These are phyloP conservation scores for Nasturtium officinale DNA, from an alignment of 345 rosid species.

Conservation along the genomic window DNA sequence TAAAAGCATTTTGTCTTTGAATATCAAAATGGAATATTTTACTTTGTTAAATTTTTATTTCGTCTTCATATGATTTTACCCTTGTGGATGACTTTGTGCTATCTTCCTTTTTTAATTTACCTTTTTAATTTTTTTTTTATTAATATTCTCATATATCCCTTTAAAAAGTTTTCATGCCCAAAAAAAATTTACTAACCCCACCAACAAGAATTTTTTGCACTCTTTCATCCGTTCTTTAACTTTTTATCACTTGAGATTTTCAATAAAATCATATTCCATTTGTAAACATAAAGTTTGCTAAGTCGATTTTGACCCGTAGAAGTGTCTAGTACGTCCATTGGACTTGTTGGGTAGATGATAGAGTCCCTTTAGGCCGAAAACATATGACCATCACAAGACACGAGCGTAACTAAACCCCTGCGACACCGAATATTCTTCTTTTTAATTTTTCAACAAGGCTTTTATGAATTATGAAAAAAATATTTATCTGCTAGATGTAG, in stretches of 20 bases:
- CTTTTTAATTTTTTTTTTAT: slow-evolving; percentile 18
- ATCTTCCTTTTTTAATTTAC: not conserved
- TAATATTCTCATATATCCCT: slow-evolving; percentile 23
- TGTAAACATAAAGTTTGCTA: not conserved
- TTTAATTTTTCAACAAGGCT: not conserved
- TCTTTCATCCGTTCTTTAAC: slow-evolving; percentile 28
- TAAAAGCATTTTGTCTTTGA: slow-evolving; percentile 33
- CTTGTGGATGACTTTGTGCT: slow-evolving; percentile 32
- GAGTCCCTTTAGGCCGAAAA: slow-evolving; percentile 12
- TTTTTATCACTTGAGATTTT: not conserved
- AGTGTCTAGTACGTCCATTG: not conserved
- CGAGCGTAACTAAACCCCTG: slow-evolving; percentile 29
- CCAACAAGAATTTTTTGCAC: slow-evolving; percentile 23
- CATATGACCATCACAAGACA: slow-evolving; percentile 16
- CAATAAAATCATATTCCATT: slow-evolving; percentile 18
- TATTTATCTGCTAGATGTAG: not conserved
- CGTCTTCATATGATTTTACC: slow-evolving; percentile 29
- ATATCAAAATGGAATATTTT: slow-evolving; percentile 36
- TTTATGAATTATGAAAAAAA: not conserved
- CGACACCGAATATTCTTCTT: slow-evolving; percentile 20
- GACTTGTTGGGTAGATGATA: not conserved
- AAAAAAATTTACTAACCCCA: slow-evolving; percentile 19
- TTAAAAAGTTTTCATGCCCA: slow-evolving; percentile 15
- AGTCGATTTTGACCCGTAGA: slow-evolving; percentile 10
- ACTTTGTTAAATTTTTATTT: slow-evolving; percentile 30